These are phyloP conservation scores for Ophiostoma sp. DNA, from an alignment of 2,329 filamentous ascomycete genomes.

Conservation along the genomic window DNA sequence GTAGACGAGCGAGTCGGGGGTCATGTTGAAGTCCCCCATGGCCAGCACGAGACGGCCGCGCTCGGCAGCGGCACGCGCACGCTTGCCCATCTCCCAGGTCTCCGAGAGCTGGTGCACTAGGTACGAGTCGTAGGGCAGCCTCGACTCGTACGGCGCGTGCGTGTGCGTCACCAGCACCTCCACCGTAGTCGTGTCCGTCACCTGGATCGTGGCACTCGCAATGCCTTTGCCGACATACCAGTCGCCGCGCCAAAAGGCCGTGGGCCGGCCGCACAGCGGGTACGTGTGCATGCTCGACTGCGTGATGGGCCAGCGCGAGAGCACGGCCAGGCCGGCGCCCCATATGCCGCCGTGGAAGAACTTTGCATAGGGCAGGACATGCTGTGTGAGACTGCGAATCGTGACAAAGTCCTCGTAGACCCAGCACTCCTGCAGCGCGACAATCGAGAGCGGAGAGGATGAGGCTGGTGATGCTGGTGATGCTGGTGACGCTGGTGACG, in stretches of 20 bases:
- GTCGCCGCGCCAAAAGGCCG: slow-evolving; percentile 88
- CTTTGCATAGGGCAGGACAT: slow-evolving; percentile 80
- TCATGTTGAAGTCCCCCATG: slow-evolving; percentile 94
- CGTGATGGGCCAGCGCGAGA: slow-evolving; percentile 88
- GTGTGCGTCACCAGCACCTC: slow-evolving; percentile 92
- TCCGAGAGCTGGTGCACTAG: slow-evolving; percentile 85
- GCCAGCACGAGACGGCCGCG: slow-evolving; percentile 74
- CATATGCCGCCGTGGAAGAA: slow-evolving; percentile 89
- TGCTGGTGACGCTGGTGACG: slow-evolving; percentile 49
- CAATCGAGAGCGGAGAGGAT: slow-evolving; percentile 70
- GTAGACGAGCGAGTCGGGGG: slow-evolving; percentile 80
- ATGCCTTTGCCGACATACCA: slow-evolving; percentile 97
- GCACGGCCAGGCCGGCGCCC: slow-evolving; percentile 79
- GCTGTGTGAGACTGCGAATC: slow-evolving; percentile 65
- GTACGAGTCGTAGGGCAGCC: slow-evolving; percentile 67
- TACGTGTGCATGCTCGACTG: slow-evolving; percentile 83
- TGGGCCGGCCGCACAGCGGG: slow-evolving; percentile 86
- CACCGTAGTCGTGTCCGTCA: slow-evolving; percentile 47
- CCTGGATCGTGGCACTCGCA: slow-evolving; percentile 72
- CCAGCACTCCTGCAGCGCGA: slow-evolving; percentile 67
- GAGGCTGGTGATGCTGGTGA: not conserved
- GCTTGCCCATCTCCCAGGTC: slow-evolving; percentile 89
- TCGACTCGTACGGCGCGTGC: slow-evolving; percentile 80
- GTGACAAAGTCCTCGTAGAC: slow-evolving; percentile 67
- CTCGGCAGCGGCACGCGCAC: slow-evolving; percentile 75